Evolutionary conservation across 2,329 filamentous ascomycete species (phyloP).

Genomic region (Corinectria fuckeliana): DNA sequence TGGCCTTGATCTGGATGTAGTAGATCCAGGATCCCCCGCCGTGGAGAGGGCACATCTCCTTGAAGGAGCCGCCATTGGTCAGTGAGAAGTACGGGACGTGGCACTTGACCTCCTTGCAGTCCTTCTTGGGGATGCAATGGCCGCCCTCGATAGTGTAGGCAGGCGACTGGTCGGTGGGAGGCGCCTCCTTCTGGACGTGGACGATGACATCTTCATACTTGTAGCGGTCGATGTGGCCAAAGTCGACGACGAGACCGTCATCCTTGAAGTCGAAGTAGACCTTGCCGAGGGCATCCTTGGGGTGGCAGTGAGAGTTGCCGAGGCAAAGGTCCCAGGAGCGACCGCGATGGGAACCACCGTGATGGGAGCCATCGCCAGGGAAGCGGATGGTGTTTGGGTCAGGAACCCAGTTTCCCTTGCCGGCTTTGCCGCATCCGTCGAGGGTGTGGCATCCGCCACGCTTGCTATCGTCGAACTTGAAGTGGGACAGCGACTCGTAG

Average conservation of each 20-base stretch:
- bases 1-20: constrained; percentile 37
- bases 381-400: constrained; percentile 36
- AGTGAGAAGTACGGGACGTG: constrained; percentile 36
- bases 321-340: constrained; percentile 36
- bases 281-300: constrained; percentile 31
- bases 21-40: constrained; percentile 37
- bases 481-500: constrained; percentile 34
- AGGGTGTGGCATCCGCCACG: constrained; percentile 20
- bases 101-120: constrained; percentile 35
- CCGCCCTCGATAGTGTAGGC: constrained; percentile 33
- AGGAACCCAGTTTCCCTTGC: constrained; percentile 36
- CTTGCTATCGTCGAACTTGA: constrained; percentile 21
- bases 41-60: constrained; percentile 35
- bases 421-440: constrained; percentile 33
- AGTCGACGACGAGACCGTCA: constrained; percentile 34
- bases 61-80: constrained; percentile 31
- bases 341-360: constrained; percentile 28
- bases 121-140: constrained; percentile 29
- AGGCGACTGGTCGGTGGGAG: constrained; percentile 28
- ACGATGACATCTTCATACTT: constrained; percentile 38
- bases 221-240: constrained; percentile 33
- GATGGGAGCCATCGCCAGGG: constrained; percentile 29
- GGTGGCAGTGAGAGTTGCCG: constrained; percentile 27
- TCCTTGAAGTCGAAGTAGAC: constrained; percentile 38
- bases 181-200: constrained; percentile 29